Percentiles rank a stretch among this genome's conserved stretches.
Evolutionary conservation across 169 alveolate genomes (phyloP).

Genomic region (Amoebophrya sp.): DNA sequence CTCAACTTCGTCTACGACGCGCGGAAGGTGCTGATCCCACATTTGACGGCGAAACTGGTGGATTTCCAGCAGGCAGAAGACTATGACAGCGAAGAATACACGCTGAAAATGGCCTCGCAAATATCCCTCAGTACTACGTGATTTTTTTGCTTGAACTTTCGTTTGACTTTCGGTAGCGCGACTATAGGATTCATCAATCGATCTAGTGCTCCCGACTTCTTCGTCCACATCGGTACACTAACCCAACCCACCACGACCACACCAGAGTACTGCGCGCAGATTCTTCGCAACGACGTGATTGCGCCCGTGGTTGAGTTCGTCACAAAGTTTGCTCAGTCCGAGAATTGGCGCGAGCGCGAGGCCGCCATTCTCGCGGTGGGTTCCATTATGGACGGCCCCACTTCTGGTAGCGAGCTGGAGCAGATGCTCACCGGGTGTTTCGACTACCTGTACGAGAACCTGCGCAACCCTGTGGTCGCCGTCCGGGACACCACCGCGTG

Average conservation of each 20-base stretch:
- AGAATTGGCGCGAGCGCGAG: neutral
- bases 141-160: neutral
- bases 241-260: too few relatives aligned
- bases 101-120: slow-evolving; percentile 1
- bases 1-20: neutral
- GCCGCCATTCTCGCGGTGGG: neutral
- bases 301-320: neutral
- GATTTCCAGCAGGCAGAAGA: neutral
- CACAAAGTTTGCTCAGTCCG: neutral
- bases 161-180: neutral
- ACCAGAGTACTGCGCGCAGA: neutral
- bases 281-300: neutral
- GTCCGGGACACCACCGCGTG: neutral
- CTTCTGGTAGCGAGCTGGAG: neutral
- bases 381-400: neutral
- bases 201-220: too few relatives aligned
- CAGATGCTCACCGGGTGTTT: neutral
- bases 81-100: neutral
- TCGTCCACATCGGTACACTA: too few relatives aligned
- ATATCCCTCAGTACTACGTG: neutral
- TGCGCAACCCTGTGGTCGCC: neutral
- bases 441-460: neutral
- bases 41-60: neutral
- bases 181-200: neutral
- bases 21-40: neutral